phyloP scores from a whole-genome alignment of 164 flowering plant species.

The Kingdonia uniflora region DNA sequence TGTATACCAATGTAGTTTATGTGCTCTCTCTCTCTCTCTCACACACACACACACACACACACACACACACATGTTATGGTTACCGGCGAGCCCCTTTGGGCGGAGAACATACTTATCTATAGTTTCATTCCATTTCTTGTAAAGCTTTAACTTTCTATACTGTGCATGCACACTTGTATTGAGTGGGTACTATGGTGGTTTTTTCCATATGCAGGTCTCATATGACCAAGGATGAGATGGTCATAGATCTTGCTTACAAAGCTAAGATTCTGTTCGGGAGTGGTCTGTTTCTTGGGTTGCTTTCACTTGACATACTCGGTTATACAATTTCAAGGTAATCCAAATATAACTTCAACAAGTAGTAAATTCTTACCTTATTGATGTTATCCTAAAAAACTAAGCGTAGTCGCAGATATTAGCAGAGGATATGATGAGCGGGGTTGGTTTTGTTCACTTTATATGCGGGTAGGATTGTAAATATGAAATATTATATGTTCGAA shows the following conservation, averaged over 20 bases:
- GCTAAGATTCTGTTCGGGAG: constrained; percentile 49
- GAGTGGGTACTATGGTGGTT: not conserved
- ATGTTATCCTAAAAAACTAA: not conserved
- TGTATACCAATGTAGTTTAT: too few relatives aligned
- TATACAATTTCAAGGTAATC: constrained; percentile 55
- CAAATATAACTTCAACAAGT: not conserved
- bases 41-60: too few relatives aligned
- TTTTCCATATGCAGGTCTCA: constrained; percentile 40
- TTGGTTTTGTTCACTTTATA: not conserved
- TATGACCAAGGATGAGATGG: constrained; percentile 64
- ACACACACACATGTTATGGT: too few relatives aligned
- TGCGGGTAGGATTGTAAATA: not conserved
- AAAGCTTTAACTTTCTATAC: too few relatives aligned
- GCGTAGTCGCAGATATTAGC: not conserved
- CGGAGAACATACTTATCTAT: too few relatives aligned
- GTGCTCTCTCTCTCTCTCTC: too few relatives aligned
- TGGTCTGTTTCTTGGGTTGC: constrained; percentile 48
- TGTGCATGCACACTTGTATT: not conserved
- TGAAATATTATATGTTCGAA: not conserved
- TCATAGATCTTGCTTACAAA: constrained; percentile 38
- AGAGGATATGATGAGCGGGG: too few relatives aligned
- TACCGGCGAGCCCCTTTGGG: too few relatives aligned
- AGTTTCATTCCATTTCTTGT: too few relatives aligned
- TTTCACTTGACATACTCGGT: constrained; percentile 64
- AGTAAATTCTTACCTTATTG: too few relatives aligned